Conservation (phyloP, 495 filamentous ascomycete species). For the Rostrohypoxylon terebratum region DNA sequence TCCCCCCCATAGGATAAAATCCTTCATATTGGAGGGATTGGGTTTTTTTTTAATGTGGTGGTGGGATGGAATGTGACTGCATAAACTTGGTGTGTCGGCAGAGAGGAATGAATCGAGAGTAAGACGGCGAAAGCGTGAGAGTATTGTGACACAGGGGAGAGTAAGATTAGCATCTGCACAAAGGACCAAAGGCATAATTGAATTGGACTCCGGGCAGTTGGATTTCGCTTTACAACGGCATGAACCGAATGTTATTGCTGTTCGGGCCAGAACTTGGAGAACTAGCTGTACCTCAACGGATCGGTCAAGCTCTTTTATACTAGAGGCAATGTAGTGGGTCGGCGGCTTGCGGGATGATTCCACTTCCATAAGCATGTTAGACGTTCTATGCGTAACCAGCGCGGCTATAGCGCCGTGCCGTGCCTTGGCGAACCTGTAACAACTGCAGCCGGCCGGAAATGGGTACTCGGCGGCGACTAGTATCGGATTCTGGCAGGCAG, state of each 20-base stretch:
- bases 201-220: constrained; percentile 27
- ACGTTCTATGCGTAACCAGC: constrained; percentile 23
- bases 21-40: constrained; percentile 5
- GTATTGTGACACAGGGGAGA: constrained; percentile 21
- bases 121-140: constrained; percentile 12
- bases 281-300: constrained; percentile 22
- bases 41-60: constrained; percentile 7
- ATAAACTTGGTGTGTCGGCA: constrained; percentile 15
- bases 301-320: constrained; percentile 27
- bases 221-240: constrained; percentile 23
- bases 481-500: constrained; percentile 24
- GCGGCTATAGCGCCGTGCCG: constrained; percentile 33
- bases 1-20: constrained; percentile 7
- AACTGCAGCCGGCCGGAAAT: constrained; percentile 45
- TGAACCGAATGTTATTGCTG: constrained; percentile 25
- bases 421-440: constrained; percentile 40
- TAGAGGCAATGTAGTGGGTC: constrained; percentile 22
- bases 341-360: constrained; percentile 34
- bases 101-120: constrained; percentile 5
- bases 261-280: constrained; percentile 32
- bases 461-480: constrained; percentile 39
- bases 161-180: constrained; percentile 43
- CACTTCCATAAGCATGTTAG: constrained; percentile 14
- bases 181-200: constrained; percentile 20
- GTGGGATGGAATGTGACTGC: constrained; percentile 18